Conservation (phyloP, 805 yeast genomes). For the Zygoascus flipseniorum region DNA sequence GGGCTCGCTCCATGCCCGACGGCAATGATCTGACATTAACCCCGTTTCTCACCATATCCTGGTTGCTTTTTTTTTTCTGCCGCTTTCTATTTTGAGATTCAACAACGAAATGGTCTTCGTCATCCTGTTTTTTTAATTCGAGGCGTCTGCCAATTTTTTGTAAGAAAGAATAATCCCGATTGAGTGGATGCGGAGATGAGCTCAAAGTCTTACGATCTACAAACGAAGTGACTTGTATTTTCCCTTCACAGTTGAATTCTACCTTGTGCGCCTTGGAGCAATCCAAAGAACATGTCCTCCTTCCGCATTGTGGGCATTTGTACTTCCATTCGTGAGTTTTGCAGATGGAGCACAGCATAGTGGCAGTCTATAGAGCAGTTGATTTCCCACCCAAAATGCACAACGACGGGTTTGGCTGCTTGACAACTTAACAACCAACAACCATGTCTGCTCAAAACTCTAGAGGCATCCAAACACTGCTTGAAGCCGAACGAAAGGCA, state of each 20-base stretch:
- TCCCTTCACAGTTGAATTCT: slow-evolving; percentile 57
- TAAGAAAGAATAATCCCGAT: slow-evolving; percentile 78
- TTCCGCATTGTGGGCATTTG: slow-evolving; percentile 71
- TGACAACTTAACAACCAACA: neutral
- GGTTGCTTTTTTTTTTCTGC: neutral
- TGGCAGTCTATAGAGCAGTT: neutral
- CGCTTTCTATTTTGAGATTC: neutral
- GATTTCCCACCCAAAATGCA: neutral
- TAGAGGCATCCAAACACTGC: slow-evolving; percentile 60
- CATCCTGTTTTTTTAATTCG: slow-evolving; percentile 40
- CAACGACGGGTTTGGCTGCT: neutral
- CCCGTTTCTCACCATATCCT: slow-evolving; percentile 37
- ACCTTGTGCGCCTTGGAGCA: slow-evolving; percentile 69
- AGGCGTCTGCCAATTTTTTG: slow-evolving; percentile 50
- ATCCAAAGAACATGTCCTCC: slow-evolving; percentile 55
- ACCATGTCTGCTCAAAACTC: slow-evolving; percentile 36
- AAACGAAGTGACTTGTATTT: slow-evolving; percentile 51
- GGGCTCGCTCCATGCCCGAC: slow-evolving; percentile 63
- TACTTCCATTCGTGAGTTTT: slow-evolving; percentile 43
- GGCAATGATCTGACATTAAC: slow-evolving; percentile 59
- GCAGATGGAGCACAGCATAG: slow-evolving; percentile 40
- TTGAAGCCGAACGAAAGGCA: slow-evolving; percentile 93
- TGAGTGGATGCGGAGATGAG: slow-evolving; percentile 40
- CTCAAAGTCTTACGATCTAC: slow-evolving; percentile 40
- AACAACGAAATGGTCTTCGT: slow-evolving; percentile 6